phyloP scores from a whole-genome alignment of 1,139 yeast species.

The Taiozyma sp. region DNA sequence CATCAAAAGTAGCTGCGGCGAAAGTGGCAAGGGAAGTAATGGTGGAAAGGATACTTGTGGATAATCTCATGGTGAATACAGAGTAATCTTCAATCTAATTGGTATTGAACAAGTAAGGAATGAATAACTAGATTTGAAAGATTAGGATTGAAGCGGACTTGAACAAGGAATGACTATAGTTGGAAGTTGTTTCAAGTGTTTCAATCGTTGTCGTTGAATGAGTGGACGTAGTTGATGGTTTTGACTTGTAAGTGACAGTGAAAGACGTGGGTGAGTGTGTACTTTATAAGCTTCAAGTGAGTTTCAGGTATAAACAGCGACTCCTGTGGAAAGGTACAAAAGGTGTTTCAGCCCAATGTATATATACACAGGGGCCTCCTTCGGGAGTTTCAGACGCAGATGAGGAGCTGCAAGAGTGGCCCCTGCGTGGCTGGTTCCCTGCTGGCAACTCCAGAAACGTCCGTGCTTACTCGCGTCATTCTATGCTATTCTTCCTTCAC shows the following conservation, averaged over 20 bases:
- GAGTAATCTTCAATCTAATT: neutral
- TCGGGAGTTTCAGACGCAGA: neutral
- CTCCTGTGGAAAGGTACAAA: neutral
- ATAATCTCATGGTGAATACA: slow-evolving; percentile 1
- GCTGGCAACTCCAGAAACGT: neutral
- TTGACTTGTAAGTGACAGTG: neutral
- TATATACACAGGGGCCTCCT: neutral
- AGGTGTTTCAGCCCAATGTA: neutral
- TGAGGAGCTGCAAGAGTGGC: neutral
- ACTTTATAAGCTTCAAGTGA: neutral
- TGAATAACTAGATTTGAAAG: neutral
- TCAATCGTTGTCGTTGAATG: neutral
- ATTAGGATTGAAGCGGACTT: neutral
- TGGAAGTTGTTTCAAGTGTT: slow-evolving; percentile 1
- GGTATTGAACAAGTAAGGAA: neutral
- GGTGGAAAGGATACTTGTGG: slow-evolving; percentile 1
- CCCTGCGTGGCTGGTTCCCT: neutral
- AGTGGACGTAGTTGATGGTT: neutral
- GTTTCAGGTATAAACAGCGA: neutral
- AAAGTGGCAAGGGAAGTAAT: slow-evolving; percentile 3
- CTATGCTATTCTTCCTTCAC: neutral
- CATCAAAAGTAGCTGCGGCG: slow-evolving; percentile 33
- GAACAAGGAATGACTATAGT: slow-evolving; percentile 6
- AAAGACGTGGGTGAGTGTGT: neutral
- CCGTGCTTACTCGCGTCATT: neutral